Evolutionary conservation across 208 protist species (phyloP).

Genomic region (Novymonas esmeraldas): DNA sequence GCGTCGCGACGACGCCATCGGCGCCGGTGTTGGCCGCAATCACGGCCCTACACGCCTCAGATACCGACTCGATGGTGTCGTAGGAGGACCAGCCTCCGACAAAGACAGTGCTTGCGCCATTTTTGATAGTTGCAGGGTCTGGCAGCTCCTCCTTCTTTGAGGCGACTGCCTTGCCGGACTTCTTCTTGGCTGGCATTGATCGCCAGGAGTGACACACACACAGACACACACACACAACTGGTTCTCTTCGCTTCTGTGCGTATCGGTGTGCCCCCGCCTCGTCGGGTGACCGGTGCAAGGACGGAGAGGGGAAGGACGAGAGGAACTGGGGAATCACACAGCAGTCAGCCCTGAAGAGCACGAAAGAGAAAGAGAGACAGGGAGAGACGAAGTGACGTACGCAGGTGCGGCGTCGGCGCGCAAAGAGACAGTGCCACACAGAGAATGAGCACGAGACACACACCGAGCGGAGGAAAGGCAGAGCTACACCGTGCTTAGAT

Average conservation of each 20-base stretch:
- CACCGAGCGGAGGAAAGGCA: no score
- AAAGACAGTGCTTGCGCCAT: constrained; percentile 67
- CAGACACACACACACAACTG: neutral
- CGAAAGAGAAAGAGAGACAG: no score
- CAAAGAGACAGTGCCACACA: no score
- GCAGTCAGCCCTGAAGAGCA: no score
- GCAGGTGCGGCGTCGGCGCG: no score
- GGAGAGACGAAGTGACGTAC: no score
- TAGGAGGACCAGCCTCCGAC: constrained; percentile 81
- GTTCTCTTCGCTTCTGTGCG: no score
- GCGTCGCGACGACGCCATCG: constrained; percentile 43
- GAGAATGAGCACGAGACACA: no score
- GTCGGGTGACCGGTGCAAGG: no score
- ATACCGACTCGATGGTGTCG: constrained; percentile 54
- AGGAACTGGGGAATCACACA: neutral
- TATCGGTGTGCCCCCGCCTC: no score
- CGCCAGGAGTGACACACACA: neutral
- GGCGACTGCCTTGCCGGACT: constrained; percentile 32
- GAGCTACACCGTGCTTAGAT: no score
- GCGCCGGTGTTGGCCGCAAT: constrained; percentile 52
- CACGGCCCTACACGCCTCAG: constrained; percentile 45
- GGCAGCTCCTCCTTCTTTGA: constrained; percentile 73
- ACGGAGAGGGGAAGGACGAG: no score
- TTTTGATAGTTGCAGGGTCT: constrained; percentile 52
- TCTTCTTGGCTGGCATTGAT: constrained; percentile 41